Base-by-base conservation (phyloP, 768 basidiomycete species). In the Leccinum subgranulosum region DNA sequence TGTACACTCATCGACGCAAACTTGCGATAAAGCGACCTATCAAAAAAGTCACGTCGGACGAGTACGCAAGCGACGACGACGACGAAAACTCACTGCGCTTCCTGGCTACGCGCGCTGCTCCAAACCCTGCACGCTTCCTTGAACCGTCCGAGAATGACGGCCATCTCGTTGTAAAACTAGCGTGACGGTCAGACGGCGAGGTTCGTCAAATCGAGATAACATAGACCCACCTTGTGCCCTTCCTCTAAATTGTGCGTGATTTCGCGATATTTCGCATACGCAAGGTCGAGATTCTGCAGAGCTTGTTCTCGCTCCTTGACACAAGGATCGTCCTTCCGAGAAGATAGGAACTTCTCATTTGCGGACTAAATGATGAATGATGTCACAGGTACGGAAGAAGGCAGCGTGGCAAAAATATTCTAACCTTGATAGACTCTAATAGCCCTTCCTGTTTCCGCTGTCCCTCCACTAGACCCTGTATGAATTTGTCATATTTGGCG, bases 151-250 rank as follows among this genome's bases (percentile, higher is more conserved):
- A 96, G 70, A 47, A 95, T 83, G 11, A 78, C 81, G 3, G 84
- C 80, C 54, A 98, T 81, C 64, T 92, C 89, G 60, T 92, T 94
- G 69, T 99, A 96, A 67, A 98, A 98, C 90, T 94, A 60, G 1
- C 8, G 17, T n/a, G 8, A 17, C 36, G 17, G 3, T n/a, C 39
- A 7, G 41, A 7, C 0, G 54, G 36, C 34, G 10, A 49, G 17
- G 3, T n/a, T 19, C 27, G 17, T 41, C 27, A 17, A 51, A 51
- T 49, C 36, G 15, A 46, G 23, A 33, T 11, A 6, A 43, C 3
- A 27, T 25, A 31, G 33, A 27, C 60, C 14, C 63, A 88, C 93
- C 77, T 92, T 88, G 64, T 90, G 79, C 6, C 95, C 95, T 68
- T 98, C 96, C 41, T 90, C 86, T 6, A 97, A 75, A 72, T 98